Conservation (phyloP, 345 rosid species). For the Syzygium oleosum region DNA sequence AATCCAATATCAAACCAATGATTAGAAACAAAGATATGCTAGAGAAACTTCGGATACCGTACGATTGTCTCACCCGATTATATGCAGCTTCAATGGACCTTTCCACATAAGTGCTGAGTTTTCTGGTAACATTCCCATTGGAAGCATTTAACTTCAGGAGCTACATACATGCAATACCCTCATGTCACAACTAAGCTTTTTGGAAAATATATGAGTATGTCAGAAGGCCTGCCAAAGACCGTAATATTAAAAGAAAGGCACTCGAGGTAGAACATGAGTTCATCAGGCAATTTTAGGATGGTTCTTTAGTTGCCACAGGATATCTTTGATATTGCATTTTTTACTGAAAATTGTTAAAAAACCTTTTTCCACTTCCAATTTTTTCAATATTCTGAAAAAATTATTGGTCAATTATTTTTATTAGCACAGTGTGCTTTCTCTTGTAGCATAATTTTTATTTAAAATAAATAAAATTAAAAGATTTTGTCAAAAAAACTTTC, state of each 20-base stretch:
- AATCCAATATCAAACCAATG: not conserved
- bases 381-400: not conserved
- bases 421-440: not conserved
- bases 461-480: not conserved
- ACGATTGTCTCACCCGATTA: conserved; percentile 47
- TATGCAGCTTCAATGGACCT: conserved; percentile 63
- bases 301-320: not conserved
- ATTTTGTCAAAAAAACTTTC: not conserved
- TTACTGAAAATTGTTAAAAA: not conserved
- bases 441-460: not conserved
- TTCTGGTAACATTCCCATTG: conserved; percentile 32
- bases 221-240: not conserved
- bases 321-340: not conserved
- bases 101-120: conserved; percentile 52
- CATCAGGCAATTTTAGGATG: not conserved
- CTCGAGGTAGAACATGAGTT: not conserved
- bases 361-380: not conserved
- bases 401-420: not conserved
- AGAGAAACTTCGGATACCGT: not conserved
- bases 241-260: not conserved
- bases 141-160: conserved; percentile 28
- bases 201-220: not conserved
- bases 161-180: conserved; percentile 26
- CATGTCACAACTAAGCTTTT: not conserved
- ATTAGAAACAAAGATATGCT: not conserved